Base-by-base conservation (phyloP, 2,329 filamentous ascomycete genomes). In the Claviceps paspali region DNA sequence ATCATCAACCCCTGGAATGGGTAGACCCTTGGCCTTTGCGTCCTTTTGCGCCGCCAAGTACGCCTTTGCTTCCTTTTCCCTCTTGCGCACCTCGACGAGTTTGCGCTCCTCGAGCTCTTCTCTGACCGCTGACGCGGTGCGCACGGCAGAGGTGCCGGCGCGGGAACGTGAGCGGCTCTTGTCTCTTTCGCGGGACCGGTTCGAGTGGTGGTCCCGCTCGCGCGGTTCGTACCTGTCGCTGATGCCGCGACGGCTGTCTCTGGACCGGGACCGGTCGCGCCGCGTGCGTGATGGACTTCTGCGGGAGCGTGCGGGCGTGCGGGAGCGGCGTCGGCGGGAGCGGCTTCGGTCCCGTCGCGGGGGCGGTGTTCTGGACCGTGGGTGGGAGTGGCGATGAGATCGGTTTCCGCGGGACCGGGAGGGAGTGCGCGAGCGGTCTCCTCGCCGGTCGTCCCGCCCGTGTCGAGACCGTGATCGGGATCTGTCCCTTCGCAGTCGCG, bases 51-150 rank as follows among this genome's bases (percentile, higher is more conserved):
- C 72, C 6, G 72, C 72, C 27, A 77, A 58, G 46, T 78, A 79
- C 4, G 71, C 72, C 51, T 76, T 77, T 28, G 75, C 75, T 52
- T 78, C 73, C 43, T 67, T 67, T 51, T 77, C 73, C 35, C 73
- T 67, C 50, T 74, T 72, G 51, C 65, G 70, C 37, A 75, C 72
- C 47, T 76, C 72, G 40, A 69, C 68, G 44, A 70, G 66, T 50
- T 78, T 78, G 64, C 70, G 70, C 12, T 64, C 64, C 46, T 74
- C 70, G 19, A 64, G 57, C 29, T 63, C 64, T n/a, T 65, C 61
- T 34, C 65, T 65, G 39, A 62, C 53, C 12, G 52, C 55, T 1
- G 60, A 55, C 2, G 60, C 55, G 2, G 61, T 59, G 22, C 59
- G 55, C 4, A 53, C 48, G 7, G 51, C 45, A 2, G 62, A 54